Percentiles rank a stretch among this genome's conserved stretches.
These are phyloP conservation scores for Fusarium sublunatum DNA, from an alignment of 2,329 filamentous ascomycete species.

Conservation along the genomic window DNA sequence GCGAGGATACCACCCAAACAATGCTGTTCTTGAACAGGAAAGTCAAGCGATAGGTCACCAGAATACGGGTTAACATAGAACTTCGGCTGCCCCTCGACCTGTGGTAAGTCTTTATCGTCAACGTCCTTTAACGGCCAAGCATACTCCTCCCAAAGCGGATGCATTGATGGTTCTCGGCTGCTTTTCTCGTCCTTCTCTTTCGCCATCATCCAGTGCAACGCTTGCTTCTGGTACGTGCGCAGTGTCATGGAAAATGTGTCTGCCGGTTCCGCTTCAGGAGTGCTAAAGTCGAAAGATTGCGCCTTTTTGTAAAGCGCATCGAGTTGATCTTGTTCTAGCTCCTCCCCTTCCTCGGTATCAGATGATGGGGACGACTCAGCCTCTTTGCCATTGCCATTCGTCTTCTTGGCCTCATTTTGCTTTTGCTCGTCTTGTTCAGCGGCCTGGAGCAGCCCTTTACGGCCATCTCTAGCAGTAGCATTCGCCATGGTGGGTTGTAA, in stretches of 20 bases:
- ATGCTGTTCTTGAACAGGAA: slow-evolving; percentile 93
- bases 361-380: slow-evolving; percentile 66
- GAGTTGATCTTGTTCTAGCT: slow-evolving; percentile 94
- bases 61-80: slow-evolving; percentile 99
- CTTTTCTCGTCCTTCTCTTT: slow-evolving; percentile 87
- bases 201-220: slow-evolving; percentile 93
- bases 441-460: slow-evolving; percentile 86
- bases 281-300: slow-evolving; percentile 95
- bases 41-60: slow-evolving; percentile 89
- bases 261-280: slow-evolving; percentile 85
- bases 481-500: slow-evolving; percentile 81
- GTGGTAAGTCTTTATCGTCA: slow-evolving; percentile 79
- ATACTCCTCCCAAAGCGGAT: slow-evolving; percentile 98
- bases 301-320: slow-evolving; percentile 95
- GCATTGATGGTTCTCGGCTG: slow-evolving; percentile 83
- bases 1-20: slow-evolving; percentile 93
- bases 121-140: slow-evolving; percentile 87
- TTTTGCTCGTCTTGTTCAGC: slow-evolving; percentile 88
- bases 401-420: slow-evolving; percentile 63
- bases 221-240: slow-evolving; percentile 94
- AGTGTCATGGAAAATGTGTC: slow-evolving; percentile 84
- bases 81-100: slow-evolving; percentile 71
- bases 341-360: slow-evolving; percentile 84
- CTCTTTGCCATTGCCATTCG: slow-evolving; percentile 45
- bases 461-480: slow-evolving; percentile 79